Evolutionary conservation across 106 monocot genomes (phyloP).

Genomic region (Amphibolis antarctica): DNA sequence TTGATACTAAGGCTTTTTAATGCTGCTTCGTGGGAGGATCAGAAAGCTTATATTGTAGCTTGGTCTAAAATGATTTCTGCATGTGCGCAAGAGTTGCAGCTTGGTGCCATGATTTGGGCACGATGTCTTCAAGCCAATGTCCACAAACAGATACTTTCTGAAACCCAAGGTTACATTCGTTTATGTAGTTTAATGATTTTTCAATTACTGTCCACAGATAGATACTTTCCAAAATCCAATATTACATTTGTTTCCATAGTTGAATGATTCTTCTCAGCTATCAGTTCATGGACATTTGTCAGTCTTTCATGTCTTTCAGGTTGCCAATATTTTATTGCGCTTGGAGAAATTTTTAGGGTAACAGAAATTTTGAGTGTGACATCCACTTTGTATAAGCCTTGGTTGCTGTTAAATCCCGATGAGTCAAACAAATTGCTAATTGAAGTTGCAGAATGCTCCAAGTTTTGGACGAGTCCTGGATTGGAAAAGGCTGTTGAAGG

Average conservation of each 20-base stretch:
- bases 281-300: neutral
- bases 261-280: neutral
- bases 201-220: constrained; percentile 8
- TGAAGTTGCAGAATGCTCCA: constrained; percentile 23
- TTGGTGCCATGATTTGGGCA: constrained; percentile 44
- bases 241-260: constrained; percentile 11
- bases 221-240: constrained; percentile 24
- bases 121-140: constrained; percentile 29
- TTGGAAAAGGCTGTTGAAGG: constrained; percentile 31
- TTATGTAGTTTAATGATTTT: neutral
- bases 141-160: constrained; percentile 17
- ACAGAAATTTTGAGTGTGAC: constrained; percentile 39
- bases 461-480: constrained; percentile 37
- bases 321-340: constrained; percentile 46
- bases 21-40: constrained; percentile 32
- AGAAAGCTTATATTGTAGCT: constrained; percentile 32
- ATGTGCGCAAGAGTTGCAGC: constrained; percentile 51
- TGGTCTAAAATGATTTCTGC: constrained; percentile 45
- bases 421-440: constrained; percentile 11
- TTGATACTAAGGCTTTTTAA: constrained; percentile 22
- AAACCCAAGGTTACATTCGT: constrained; percentile 25
- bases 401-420: constrained; percentile 31
- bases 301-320: constrained; percentile 22
- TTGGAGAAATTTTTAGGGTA: constrained; percentile 61
- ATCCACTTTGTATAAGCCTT: constrained; percentile 37